Evolutionary conservation across 2,329 filamentous ascomycete species (phyloP).

Genomic region (Penicillium sp.): DNA sequence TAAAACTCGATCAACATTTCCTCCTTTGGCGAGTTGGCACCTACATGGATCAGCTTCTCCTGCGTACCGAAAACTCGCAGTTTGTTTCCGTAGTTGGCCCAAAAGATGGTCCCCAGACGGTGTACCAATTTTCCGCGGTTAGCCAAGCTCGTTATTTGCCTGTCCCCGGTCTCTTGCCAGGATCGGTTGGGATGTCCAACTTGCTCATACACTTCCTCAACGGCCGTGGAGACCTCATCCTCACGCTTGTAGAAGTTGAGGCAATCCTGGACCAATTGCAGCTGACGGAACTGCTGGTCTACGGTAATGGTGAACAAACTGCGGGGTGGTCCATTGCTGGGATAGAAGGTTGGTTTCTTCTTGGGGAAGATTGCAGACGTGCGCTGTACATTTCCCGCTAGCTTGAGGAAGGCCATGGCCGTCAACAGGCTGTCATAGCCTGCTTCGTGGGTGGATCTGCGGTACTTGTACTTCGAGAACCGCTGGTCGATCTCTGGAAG

Average conservation of each 20-base stretch:
- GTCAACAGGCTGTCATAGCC: slow-evolving; percentile 65
- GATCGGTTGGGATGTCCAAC: neutral
- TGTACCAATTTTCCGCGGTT: slow-evolving; percentile 52
- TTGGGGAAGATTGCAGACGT: neutral
- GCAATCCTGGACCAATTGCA: neutral
- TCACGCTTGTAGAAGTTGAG: slow-evolving; percentile 4
- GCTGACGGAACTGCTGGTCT: neutral
- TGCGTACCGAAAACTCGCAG: slow-evolving; percentile 61
- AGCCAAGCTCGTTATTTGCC: slow-evolving; percentile 25
- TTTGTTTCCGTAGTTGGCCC: slow-evolving; percentile 60
- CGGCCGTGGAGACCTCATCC: neutral
- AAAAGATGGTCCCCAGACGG: slow-evolving; percentile 54
- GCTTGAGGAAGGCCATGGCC: slow-evolving; percentile 58
- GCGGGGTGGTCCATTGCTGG: neutral
- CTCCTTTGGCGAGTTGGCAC: neutral
- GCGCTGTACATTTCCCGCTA: slow-evolving; percentile 52
- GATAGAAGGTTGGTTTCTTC: neutral
- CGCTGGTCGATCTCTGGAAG: slow-evolving; percentile 31
- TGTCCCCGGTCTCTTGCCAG: slow-evolving; percentile 5
- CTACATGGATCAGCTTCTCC: slow-evolving; percentile 48
- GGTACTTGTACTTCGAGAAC: slow-evolving; percentile 33
- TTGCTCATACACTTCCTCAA: neutral
- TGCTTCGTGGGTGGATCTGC: slow-evolving; percentile 54
- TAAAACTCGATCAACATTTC: neutral
- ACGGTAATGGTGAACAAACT: neutral